These are phyloP conservation scores for Pistacia atlantica DNA, from an alignment of 345 rosid species.

Conservation along the genomic window DNA sequence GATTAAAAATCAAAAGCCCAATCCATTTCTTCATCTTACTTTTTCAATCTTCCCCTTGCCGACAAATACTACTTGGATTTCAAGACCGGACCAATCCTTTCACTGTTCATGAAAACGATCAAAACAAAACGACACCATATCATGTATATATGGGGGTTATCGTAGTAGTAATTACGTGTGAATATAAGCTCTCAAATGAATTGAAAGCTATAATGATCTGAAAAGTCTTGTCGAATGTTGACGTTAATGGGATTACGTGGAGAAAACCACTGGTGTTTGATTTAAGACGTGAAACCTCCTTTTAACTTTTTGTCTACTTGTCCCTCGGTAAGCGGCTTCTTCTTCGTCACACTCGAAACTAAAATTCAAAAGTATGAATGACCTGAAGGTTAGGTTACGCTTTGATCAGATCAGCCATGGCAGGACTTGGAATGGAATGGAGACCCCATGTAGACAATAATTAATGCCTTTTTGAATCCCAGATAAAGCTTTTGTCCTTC, in stretches of 20 bases:
- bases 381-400: too few relatives aligned
- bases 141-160: too few relatives aligned
- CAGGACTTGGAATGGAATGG: too few relatives aligned
- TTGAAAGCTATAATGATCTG: neutral
- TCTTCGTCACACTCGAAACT: neutral
- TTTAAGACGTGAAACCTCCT: too few relatives aligned
- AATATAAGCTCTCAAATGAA: too few relatives aligned
- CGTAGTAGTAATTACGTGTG: neutral
- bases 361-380: too few relatives aligned
- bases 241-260: slow-evolving; percentile 1
- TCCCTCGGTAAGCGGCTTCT: neutral
- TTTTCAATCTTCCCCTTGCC: neutral
- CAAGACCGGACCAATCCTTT: neutral
- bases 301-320: neutral
- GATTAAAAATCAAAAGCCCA: neutral
- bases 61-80: neutral
- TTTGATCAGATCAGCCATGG: too few relatives aligned
- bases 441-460: too few relatives aligned
- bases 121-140: neutral
- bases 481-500: too few relatives aligned
- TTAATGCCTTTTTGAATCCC: too few relatives aligned
- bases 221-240: neutral
- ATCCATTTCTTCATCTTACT: neutral
- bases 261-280: neutral
- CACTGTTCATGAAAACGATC: neutral